Base-by-base conservation (phyloP, 2,329 filamentous ascomycete species). In the Fusarium xylarioides region DNA sequence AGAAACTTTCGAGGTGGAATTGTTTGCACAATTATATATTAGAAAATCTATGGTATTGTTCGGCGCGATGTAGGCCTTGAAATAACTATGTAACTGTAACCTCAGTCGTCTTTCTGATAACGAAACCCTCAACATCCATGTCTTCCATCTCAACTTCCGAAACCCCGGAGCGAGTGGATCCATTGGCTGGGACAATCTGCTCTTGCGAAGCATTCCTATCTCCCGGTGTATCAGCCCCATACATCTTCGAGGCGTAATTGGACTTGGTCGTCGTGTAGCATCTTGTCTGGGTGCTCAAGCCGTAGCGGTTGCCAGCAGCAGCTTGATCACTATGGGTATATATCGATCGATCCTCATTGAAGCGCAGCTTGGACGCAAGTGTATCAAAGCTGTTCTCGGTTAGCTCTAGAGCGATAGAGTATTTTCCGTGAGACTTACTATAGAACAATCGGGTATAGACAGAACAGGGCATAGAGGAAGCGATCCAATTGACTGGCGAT, bases 391-490 rank as follows among this genome's bases (percentile, higher is more conserved):
- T 78, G 7, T 3, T 11, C 14, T 0, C 4, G 12, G 7, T 54
- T 49, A 63, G 42, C 10, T n/a, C n/a, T n/a, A n/a, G n/a, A n/a
- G n/a, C n/a, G n/a, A n/a, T n/a, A n/a, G n/a, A n/a, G n/a, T n/a
- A n/a, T n/a, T n/a, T n/a, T n/a, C n/a, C n/a, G n/a, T n/a, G 5
- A 35, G 4, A 61, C 82, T 71, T 64, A 83, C 82, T 80, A 82
- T 63, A 85, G 76, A 30, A 85, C 78, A 3, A 83, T 76, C 0
- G 83, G 83, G 28, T 84, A 85, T 2, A 83, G 49, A 54, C 83
- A 84, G 63, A 83, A 82, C 1, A 84, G 53, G 1, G 82, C 81
- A 23, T 84, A 84, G 7, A 80, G 79, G 47, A 84, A 84, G 1
- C 83, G 79, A 43, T 84, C 83, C 4, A 84, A 58, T 38, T 85